Evolutionary conservation across 2,329 filamentous ascomycete genomes (phyloP), one percentile per base, ranked within the genome.

Genomic region (Pyrenophora teres): DNA sequence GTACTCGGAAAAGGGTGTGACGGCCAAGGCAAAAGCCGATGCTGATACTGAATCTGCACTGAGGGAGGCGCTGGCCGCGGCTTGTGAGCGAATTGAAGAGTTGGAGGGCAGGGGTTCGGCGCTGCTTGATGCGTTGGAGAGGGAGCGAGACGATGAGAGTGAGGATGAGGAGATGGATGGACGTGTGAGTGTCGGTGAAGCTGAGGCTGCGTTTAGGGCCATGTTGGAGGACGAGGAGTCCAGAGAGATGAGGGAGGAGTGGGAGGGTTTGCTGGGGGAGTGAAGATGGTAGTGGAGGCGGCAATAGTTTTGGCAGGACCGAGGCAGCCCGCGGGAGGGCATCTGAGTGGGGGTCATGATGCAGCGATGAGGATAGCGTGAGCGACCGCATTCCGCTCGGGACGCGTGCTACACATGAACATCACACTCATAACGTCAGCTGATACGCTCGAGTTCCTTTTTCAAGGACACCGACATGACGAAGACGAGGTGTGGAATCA

Each of bases 11-110:
- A 37, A 33, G n/a, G 33, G 23, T 12, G 49, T 18, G 5, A 19
- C 35, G 1, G 41, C 36, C 23, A 35, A 23, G 13, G 23, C 30
- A 6, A 27, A 27, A 4, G 19, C 42, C 6, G 25, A 46, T 4
- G 23, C 36, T n/a, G 27, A 45, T n/a, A 54, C 37, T 6, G 48
- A 57, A 19, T 16, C 41, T 8, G 21, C 44, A 3, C 46, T 65
- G 2, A 35, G 49, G 7, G 59, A 63, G 23, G 60, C 59, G 4
- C 49, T 63, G 1, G 51, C 51, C 2, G 5, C 46, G 6, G 55
- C 62, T 3, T 40, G 23, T 10, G 52, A 60, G 25, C 47, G 57
- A 2, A 57, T 63, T 18, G 54, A 55, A 16, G 57, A 65, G 35
- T 38, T 65, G n/a, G 60, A 62, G 43, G 23, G 2, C 2, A 57